Conservation (phyloP, 768 basidiomycete genomes). For the Daedaleopsis nitida region DNA sequence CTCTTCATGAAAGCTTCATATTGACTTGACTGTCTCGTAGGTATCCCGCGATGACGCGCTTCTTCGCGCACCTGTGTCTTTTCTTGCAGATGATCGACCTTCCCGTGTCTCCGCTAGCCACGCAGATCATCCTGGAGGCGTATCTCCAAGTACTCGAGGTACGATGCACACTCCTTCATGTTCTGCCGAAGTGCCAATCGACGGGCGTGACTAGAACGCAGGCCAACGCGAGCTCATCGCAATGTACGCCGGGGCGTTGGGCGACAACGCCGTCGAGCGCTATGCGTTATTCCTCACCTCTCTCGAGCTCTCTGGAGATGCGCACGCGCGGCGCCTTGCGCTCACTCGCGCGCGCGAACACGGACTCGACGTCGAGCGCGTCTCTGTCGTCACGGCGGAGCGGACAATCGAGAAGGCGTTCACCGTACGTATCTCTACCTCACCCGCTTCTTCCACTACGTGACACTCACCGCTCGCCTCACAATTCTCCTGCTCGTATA, state of each 20-base stretch:
- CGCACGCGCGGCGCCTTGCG: constrained; percentile 66
- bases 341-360: constrained; percentile 80
- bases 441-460: neutral
- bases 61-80: constrained; percentile 92
- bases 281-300: constrained; percentile 90
- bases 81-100: constrained; percentile 83
- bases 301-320: constrained; percentile 63
- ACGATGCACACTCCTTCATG: constrained; percentile 14
- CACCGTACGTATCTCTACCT: constrained; percentile 40
- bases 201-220: constrained; percentile 50
- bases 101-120: constrained; percentile 69
- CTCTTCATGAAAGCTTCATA: constrained; percentile 16
- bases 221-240: constrained; percentile 87
- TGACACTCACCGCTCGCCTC: too few species aligned
- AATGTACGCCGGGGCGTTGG: constrained; percentile 89
- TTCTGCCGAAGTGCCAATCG: neutral
- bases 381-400: constrained; percentile 82
- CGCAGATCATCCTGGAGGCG: constrained; percentile 81
- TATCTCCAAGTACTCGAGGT: constrained; percentile 91
- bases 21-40: constrained; percentile 36
- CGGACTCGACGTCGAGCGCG: constrained; percentile 78
- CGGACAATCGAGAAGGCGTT: constrained; percentile 73
- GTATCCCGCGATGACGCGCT: constrained; percentile 75
- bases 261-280: constrained; percentile 88
- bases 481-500: neutral